Evolutionary conservation across 2,329 filamentous ascomycete genomes (phyloP).

Genomic region (Albophoma yamanashiensis): DNA sequence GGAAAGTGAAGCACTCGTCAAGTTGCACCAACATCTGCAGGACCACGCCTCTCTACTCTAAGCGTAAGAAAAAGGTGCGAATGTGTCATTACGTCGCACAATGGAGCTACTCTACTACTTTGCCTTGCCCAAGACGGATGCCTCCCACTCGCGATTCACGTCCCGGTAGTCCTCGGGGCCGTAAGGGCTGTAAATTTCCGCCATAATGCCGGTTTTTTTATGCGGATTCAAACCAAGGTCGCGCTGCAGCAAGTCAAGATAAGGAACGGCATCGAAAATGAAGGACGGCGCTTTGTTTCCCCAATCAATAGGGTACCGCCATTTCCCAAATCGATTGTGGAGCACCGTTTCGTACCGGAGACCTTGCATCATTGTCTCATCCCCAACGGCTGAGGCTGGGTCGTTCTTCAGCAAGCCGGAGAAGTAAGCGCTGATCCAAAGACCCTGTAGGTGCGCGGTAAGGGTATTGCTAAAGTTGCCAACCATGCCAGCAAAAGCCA

Average conservation of each 20-base stretch:
- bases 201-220: conserved; percentile 41
- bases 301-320: conserved; percentile 57
- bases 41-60: too few species aligned
- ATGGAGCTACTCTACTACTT: not conserved
- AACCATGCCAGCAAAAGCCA: conserved; percentile 34
- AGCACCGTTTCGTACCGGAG: conserved; percentile 47
- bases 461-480: conserved; percentile 31
- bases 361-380: conserved; percentile 23
- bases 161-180: conserved; percentile 46
- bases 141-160: conserved; percentile 41
- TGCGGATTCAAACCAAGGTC: conserved; percentile 52
- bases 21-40: too few species aligned
- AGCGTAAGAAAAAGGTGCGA: not conserved
- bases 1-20: too few species aligned
- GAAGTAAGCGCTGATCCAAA: conserved; percentile 59
- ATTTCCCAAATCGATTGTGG: conserved; percentile 57
- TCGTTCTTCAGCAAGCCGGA: conserved; percentile 14
- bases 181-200: conserved; percentile 46
- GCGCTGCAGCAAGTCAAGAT: conserved; percentile 54
- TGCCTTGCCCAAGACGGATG: not conserved
- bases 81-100: not conserved
- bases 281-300: conserved; percentile 56
- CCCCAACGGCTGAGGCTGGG: conserved; percentile 5
- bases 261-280: conserved; percentile 67
- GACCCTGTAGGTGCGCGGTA: conserved; percentile 35